Evolutionary conservation across 345 rosid species (phyloP).

Genomic region (Brassica juncea): DNA sequence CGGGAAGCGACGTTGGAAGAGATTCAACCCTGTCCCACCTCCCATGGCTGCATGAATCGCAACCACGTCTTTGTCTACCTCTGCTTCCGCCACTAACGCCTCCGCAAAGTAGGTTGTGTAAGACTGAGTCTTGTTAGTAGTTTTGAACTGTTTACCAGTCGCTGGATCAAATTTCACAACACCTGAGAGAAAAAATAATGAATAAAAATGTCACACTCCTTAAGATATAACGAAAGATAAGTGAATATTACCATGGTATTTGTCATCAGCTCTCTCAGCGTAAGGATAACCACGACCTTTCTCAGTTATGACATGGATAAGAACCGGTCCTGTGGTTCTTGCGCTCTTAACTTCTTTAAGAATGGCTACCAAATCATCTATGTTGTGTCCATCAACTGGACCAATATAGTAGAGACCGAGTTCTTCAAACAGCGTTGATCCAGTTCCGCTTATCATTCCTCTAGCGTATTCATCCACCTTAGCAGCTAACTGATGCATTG

Average conservation of each 20-base stretch:
- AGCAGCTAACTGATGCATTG: constrained; percentile 92
- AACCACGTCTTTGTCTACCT: constrained; percentile 77
- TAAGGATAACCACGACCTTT: constrained; percentile 99
- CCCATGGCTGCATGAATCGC: constrained; percentile 99
- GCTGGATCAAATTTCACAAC: constrained; percentile 92
- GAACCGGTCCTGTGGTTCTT: constrained; percentile 86
- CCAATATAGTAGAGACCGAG: constrained; percentile 96
- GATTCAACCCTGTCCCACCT: constrained; percentile 93
- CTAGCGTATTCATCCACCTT: constrained; percentile 99
- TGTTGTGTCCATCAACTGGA: constrained; percentile 94
- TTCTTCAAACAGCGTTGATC: constrained; percentile 93
- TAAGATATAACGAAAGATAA: not conserved
- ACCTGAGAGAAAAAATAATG: constrained; percentile 52
- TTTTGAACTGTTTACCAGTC: constrained; percentile 93
- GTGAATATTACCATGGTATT: constrained; percentile 67
- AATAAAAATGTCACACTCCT: not conserved
- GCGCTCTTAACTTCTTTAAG: constrained; percentile 94
- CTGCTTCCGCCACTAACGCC: constrained; percentile 93
- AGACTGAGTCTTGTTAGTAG: constrained; percentile 61
- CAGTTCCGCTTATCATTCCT: constrained; percentile 97
- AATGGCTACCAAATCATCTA: constrained; percentile 81
- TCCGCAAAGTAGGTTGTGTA: constrained; percentile 93
- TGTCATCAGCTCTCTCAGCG: constrained; percentile 95
- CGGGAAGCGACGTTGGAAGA: constrained; percentile 86
- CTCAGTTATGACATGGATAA: constrained; percentile 96